Evolutionary conservation across 805 yeast species (phyloP).

Genomic region (Starmerella davenportii): DNA sequence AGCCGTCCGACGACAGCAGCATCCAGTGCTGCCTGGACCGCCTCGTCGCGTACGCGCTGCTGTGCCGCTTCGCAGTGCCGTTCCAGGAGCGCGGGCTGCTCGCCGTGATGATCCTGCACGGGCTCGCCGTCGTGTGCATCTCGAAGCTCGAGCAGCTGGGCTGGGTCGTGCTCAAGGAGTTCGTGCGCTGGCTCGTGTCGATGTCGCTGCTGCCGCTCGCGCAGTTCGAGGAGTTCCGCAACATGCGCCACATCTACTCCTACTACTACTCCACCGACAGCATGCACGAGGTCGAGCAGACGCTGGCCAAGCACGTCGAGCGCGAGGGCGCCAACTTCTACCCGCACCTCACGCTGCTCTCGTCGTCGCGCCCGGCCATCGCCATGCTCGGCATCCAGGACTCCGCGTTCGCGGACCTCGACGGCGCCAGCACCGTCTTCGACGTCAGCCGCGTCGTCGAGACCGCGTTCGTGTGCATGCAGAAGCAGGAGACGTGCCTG

Average conservation of each 20-base stretch:
- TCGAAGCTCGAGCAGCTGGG: constrained; percentile 2
- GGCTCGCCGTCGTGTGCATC: constrained; percentile 5
- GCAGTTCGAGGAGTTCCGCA: constrained; percentile 1
- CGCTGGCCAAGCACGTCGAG: not conserved
- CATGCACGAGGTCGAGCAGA: not conserved
- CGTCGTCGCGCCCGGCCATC: not conserved
- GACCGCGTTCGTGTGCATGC: constrained; percentile 1
- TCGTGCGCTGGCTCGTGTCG: constrained; percentile 4
- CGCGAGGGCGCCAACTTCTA: not conserved
- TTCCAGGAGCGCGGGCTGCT: constrained; percentile 10
- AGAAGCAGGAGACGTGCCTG: constrained; percentile 2
- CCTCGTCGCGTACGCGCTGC: constrained; percentile 10
- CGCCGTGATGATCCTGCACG: constrained; percentile 13
- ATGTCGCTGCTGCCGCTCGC: constrained; percentile 11
- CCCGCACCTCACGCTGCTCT: not conserved
- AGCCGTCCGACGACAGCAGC: not conserved
- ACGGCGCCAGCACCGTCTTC: constrained; percentile 1
- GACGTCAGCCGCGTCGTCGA: constrained; percentile 5
- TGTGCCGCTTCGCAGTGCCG: constrained; percentile 13
- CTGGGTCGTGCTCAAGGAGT: constrained; percentile 1
- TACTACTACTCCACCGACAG: not conserved
- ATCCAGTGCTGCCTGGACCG: constrained; percentile 4
- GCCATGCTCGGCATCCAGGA: not conserved
- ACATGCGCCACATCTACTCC: not conserved
- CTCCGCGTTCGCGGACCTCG: not conserved